Percentiles rank a stretch among this genome's conserved stretches.
Conservation (phyloP, 2,329 filamentous ascomycete species). For the Thermochaetoides dissita region DNA sequence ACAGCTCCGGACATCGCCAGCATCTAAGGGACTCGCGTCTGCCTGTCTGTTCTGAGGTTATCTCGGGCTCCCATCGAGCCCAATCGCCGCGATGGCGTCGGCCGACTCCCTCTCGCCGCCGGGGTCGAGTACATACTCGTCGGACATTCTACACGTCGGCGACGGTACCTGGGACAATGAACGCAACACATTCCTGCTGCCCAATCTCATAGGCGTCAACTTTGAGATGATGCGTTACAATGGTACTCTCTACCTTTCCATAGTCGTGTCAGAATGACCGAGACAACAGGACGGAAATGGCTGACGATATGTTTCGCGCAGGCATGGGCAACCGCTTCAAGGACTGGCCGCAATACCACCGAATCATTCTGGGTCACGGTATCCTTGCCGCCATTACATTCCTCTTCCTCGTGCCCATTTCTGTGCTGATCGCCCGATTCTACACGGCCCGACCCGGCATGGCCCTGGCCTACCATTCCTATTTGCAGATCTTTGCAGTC, state of each 20-base stretch:
- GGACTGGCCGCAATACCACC: constrained; percentile 54
- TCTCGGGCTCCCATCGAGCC: constrained; percentile 3
- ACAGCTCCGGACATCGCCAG: no score
- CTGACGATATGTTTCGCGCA: constrained; percentile 18
- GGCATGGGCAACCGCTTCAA: constrained; percentile 74
- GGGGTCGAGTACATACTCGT: constrained; percentile 59
- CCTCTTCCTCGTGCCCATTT: constrained; percentile 55
- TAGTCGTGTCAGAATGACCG: not conserved
- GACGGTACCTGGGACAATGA: constrained; percentile 74
- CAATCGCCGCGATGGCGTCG: constrained; percentile 43
- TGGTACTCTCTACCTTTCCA: constrained; percentile 33
- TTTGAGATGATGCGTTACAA: constrained; percentile 77
- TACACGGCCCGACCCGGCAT: constrained; percentile 46
- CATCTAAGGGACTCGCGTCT: not conserved
- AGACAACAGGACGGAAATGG: constrained; percentile 6
- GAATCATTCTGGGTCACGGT: constrained; percentile 56
- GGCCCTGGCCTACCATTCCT: constrained; percentile 57
- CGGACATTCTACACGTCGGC: constrained; percentile 60
- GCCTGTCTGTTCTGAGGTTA: not conserved
- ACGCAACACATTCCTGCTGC: constrained; percentile 64
- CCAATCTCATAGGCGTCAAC: constrained; percentile 62
- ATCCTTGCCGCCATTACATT: constrained; percentile 61
- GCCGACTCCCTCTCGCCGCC: constrained; percentile 48
- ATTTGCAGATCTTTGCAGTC: constrained; percentile 56
- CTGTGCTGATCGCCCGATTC: constrained; percentile 63